These are phyloP conservation scores for Chrysoporthe cubensis DNA, from an alignment of 2,329 filamentous ascomycete species.

Conservation along the genomic window DNA sequence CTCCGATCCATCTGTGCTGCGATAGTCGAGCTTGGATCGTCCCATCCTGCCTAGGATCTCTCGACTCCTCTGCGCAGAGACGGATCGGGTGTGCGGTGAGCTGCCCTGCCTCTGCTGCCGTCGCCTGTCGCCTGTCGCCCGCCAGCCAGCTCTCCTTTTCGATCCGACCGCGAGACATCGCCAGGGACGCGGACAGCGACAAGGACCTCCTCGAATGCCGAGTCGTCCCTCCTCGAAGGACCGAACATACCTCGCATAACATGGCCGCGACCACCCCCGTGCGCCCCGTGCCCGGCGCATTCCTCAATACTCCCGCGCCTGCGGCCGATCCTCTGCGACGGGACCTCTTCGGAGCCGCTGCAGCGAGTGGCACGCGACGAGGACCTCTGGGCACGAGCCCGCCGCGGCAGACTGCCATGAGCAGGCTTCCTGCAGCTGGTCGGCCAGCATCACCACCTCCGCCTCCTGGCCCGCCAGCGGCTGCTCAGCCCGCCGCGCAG, in stretches of 20 bases:
- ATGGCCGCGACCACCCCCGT: slow-evolving; percentile 71
- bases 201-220: background rate
- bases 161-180: slow-evolving; percentile 2
- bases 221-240: slow-evolving; percentile 3
- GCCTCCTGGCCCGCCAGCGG: slow-evolving; percentile 42
- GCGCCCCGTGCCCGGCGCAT: slow-evolving; percentile 75
- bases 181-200: background rate
- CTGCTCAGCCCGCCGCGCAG: slow-evolving; percentile 35
- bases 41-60: slow-evolving; percentile 6
- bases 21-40: slow-evolving; percentile 31
- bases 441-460: slow-evolving; percentile 39
- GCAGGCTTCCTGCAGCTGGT: slow-evolving; percentile 31
- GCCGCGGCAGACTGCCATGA: slow-evolving; percentile 17
- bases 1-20: slow-evolving; percentile 38
- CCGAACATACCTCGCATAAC: slow-evolving; percentile 19
- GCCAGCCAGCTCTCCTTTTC: background rate
- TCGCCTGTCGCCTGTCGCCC: background rate
- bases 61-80: slow-evolving; percentile 25
- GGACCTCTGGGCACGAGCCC: slow-evolving; percentile 28
- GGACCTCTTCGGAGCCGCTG: slow-evolving; percentile 50
- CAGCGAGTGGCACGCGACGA: slow-evolving; percentile 25
- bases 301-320: slow-evolving; percentile 73
- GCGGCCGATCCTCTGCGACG: slow-evolving; percentile 54
- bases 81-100: slow-evolving; percentile 15
- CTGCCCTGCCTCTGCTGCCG: slow-evolving; percentile 14